phyloP scores from a whole-genome alignment of 805 yeast species.

The Myxozyma nipponensis region DNA sequence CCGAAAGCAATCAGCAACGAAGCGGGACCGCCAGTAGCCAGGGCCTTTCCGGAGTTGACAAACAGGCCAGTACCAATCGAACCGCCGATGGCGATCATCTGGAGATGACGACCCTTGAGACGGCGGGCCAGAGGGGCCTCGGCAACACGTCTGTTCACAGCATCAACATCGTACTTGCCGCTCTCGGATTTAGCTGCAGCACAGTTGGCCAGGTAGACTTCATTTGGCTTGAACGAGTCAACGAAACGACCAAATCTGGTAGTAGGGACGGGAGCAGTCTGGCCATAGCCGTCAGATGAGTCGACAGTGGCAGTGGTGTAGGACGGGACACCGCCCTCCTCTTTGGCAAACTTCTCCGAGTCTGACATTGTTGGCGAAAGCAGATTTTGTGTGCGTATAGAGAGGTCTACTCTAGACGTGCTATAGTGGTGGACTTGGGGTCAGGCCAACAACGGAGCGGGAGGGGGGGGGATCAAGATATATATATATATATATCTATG shows the following conservation, averaged over 20 bases:
- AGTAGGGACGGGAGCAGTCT: slow-evolving; percentile 9
- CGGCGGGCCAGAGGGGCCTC: slow-evolving; percentile 53
- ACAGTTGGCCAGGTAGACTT: slow-evolving; percentile 16
- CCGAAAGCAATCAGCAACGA: slow-evolving; percentile 49
- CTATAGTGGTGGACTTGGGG: neutral
- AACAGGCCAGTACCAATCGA: slow-evolving; percentile 76
- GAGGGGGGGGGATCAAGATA: neutral
- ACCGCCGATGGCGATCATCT: slow-evolving; percentile 77
- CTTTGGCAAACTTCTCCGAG: slow-evolving; percentile 1
- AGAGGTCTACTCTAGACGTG: no score
- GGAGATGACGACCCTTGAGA: slow-evolving; percentile 40
- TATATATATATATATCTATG: no score
- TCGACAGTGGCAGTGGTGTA: slow-evolving; percentile 1
- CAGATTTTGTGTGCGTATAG: no score
- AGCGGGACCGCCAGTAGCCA: slow-evolving; percentile 51
- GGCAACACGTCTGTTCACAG: slow-evolving; percentile 36
- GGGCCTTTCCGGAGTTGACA: slow-evolving; percentile 38
- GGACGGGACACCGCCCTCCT: neutral
- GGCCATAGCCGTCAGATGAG: slow-evolving; percentile 1
- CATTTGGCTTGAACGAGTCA: slow-evolving; percentile 29
- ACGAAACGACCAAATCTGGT: slow-evolving; percentile 14
- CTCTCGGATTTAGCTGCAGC: neutral
- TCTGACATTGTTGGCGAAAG: neutral
- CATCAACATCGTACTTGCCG: slow-evolving; percentile 21
- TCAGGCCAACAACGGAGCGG: neutral